A percentile compares a stretch with the other conserved stretches of the same genome.
Conservation (phyloP, 805 yeast genomes). For the Candida xiaguanensis region DNA sequence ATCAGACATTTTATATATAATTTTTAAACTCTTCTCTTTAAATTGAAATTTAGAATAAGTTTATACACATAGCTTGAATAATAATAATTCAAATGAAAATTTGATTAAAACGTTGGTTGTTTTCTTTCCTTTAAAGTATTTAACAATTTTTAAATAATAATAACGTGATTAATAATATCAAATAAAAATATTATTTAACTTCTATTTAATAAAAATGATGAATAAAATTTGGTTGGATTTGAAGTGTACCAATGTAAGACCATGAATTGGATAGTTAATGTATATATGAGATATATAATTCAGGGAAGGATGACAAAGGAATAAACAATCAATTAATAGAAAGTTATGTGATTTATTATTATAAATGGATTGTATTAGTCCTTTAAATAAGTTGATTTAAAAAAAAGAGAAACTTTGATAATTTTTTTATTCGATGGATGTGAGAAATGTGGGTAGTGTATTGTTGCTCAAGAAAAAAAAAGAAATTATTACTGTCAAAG, state of each 20-base stretch:
- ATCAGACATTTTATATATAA: slow-evolving; percentile 31
- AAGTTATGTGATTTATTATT: no score
- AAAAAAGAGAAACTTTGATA: background rate
- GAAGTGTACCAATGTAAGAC: slow-evolving; percentile 1
- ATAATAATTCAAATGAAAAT: background rate
- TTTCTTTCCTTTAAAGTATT: background rate
- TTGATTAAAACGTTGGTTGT: background rate
- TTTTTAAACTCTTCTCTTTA: background rate
- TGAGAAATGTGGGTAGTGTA: background rate
- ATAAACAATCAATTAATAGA: no score
- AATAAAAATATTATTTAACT: background rate
- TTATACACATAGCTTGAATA: slow-evolving; percentile 1
- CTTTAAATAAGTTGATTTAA: background rate
- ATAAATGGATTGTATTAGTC: background rate
- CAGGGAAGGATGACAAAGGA: no score
- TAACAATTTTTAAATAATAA: no score
- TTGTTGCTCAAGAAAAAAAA: background rate
- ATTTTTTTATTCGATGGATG: background rate
- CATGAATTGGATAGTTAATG: background rate
- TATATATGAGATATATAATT: no score
- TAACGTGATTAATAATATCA: no score
- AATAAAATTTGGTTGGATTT: background rate
- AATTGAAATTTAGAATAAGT: background rate
- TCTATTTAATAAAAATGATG: background rate
- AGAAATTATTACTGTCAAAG: background rate